Conservation (phyloP, 108 stramenopile genomes). For the Chaetoceros tenuissimus region DNA sequence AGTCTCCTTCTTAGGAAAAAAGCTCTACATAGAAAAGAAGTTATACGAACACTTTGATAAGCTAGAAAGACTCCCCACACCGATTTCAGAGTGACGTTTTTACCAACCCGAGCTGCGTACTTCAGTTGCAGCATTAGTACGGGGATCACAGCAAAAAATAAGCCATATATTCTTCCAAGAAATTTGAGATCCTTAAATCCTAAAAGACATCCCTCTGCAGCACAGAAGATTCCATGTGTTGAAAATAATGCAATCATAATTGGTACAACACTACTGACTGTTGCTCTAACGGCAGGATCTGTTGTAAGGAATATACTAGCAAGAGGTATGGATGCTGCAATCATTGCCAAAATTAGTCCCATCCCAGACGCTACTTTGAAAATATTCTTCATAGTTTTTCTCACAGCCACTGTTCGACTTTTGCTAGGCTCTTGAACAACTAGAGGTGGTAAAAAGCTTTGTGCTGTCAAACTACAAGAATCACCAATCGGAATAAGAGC, state of each 20-base stretch:
- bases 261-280: slow-evolving; percentile 58
- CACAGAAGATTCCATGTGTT: slow-evolving; percentile 58
- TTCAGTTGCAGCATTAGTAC: slow-evolving; percentile 72
- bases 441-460: slow-evolving; percentile 34
- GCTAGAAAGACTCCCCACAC: slow-evolving; percentile 62
- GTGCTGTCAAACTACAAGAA: slow-evolving; percentile 24
- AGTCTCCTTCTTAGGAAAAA: neutral
- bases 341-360: slow-evolving; percentile 35
- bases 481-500: slow-evolving; percentile 31
- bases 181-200: slow-evolving; percentile 74
- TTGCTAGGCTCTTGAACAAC: slow-evolving; percentile 10
- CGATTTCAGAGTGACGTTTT: slow-evolving; percentile 36
- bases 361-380: slow-evolving; percentile 56
- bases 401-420: slow-evolving; percentile 24
- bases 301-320: slow-evolving; percentile 59
- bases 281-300: slow-evolving; percentile 44
- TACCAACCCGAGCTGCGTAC: slow-evolving; percentile 27
- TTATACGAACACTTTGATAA: slow-evolving; percentile 29
- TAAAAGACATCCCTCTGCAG: slow-evolving; percentile 59
- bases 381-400: slow-evolving; percentile 48
- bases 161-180: slow-evolving; percentile 57
- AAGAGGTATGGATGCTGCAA: slow-evolving; percentile 50
- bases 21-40: neutral
- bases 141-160: slow-evolving; percentile 66
- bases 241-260: slow-evolving; percentile 43